Evolutionary conservation across 2,329 filamentous ascomycete genomes (phyloP).

Genomic region (Corynespora cassiicola): DNA sequence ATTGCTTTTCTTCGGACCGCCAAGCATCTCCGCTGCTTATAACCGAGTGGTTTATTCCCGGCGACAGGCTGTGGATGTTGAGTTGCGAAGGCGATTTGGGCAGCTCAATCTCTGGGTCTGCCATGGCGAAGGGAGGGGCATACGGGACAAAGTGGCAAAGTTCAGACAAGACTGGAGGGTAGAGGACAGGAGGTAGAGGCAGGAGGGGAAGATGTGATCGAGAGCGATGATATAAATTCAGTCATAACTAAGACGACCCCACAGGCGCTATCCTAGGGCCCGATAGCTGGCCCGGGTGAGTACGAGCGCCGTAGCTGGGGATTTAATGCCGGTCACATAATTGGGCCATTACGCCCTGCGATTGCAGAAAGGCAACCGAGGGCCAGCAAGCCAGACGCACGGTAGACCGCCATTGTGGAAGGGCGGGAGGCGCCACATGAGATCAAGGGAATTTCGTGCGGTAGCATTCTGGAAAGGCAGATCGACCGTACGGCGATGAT

Average conservation of each 20-base stretch:
- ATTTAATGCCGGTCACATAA: slow-evolving; percentile 6
- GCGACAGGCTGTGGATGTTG: slow-evolving; percentile 9
- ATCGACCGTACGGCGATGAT: too few species aligned
- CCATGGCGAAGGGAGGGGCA: too few species aligned
- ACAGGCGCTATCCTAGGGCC: slow-evolving; percentile 12
- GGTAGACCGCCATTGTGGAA: too few species aligned
- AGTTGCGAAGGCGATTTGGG: slow-evolving; percentile 26
- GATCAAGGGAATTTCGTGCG: too few species aligned
- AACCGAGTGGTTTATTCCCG: slow-evolving; percentile 42
- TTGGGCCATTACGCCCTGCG: too few species aligned
- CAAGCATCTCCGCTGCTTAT: too few species aligned
- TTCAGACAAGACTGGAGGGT: slow-evolving; percentile 6
- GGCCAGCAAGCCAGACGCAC: too few species aligned
- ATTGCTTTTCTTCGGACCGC: slow-evolving; percentile 16
- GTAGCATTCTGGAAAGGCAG: too few species aligned
- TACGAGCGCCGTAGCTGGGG: too few species aligned
- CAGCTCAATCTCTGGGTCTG: slow-evolving; percentile 45
- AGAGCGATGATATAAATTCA: slow-evolving; percentile 12
- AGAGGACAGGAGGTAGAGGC: slow-evolving; percentile 7
- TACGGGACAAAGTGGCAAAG: slow-evolving; percentile 6
- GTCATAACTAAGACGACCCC: slow-evolving; percentile 12
- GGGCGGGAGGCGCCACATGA: too few species aligned
- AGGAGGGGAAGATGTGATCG: slow-evolving; percentile 1
- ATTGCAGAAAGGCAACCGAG: too few species aligned
- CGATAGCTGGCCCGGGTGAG: slow-evolving; percentile 12